Base-by-base conservation (phyloP, 78 protist genomes). In the Thecamonas trahens region DNA sequence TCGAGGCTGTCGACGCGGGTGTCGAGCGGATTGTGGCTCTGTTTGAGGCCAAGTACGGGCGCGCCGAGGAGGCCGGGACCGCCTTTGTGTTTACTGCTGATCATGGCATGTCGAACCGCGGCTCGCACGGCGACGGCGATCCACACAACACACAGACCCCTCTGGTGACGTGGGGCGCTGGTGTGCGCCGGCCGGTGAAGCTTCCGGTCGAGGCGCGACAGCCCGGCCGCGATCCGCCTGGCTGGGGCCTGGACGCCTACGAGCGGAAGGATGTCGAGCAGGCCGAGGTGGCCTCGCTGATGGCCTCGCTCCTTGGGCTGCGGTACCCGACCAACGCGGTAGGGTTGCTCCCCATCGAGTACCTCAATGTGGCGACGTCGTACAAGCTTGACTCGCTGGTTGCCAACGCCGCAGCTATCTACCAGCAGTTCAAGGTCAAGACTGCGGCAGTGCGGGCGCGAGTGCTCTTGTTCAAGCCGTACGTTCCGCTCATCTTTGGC, bases 71-170 rank as follows among this genome's bases (percentile, higher is more conserved):
- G 59, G 71, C 29, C 20, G 52, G 45, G 15, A 91, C 95, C 15
- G 79, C 85, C 15, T 91, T 45, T 32, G 44, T 91, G 29, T 80
- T 87, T 53, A 88, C 93, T 0, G 85, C 90, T 11, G 95, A 91
- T 42, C 95, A 91, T 58, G 95, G 95, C 44, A 91, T 91, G 95
- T 74, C 76, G 31, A 72, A 83, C 76, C 60, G 76, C 32, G 85
- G 86, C 28, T 75, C 87, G 22, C 95, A 91, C 38, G 95, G 95
- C 44, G 91, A 80, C 47, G 95, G 95, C 35, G 85, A 82, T 17
- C 75, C 89, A 24, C 84, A 77, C 17, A 70, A 75, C 66, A 91
- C 95, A 0, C 81, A 67, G n/a, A 85, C 90, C n/a, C 95, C 95
- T 24, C 53, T 88, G 7, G 81, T 91, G 11, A 72, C 70, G 8